Conservation (phyloP, 2,329 filamentous ascomycete genomes). For the Alternaria alternata region DNA sequence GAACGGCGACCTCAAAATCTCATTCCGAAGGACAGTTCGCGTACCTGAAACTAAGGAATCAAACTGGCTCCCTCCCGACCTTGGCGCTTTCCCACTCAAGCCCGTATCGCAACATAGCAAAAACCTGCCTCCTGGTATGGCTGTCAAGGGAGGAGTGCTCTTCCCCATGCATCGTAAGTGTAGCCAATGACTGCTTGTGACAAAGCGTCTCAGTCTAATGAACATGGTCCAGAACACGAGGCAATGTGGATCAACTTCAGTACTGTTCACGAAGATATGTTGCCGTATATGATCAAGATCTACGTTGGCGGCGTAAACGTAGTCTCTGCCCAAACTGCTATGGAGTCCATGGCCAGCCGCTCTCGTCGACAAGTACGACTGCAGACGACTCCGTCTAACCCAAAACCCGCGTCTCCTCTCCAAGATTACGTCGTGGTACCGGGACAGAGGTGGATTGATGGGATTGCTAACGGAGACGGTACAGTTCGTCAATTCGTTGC, state of each 20-base stretch:
- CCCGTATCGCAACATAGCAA: conserved; percentile 29
- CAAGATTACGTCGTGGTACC: conserved; percentile 58
- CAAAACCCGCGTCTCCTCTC: neutral
- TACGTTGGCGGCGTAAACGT: conserved; percentile 54
- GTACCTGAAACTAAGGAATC: conserved; percentile 43
- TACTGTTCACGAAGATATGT: neutral
- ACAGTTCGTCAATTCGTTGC: conserved; percentile 60
- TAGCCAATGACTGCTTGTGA: no score
- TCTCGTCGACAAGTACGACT: conserved; percentile 8
- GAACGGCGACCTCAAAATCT: conserved; percentile 24
- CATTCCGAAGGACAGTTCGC: conserved; percentile 26
- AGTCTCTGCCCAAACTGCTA: conserved; percentile 48
- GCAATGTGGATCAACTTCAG: conserved; percentile 56
- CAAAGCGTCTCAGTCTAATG: neutral
- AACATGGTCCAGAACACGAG: conserved; percentile 44
- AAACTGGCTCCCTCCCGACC: conserved; percentile 19
- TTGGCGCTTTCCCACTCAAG: conserved; percentile 24
- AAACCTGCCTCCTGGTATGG: conserved; percentile 48
- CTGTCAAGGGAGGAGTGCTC: conserved; percentile 55
- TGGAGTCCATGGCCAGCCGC: neutral
- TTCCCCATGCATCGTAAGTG: conserved; percentile 61
- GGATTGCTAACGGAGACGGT: conserved; percentile 47
- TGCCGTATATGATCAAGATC: conserved; percentile 51
- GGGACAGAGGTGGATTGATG: conserved; percentile 55
- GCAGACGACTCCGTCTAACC: neutral